These are phyloP conservation scores for Diaporthe helianthi DNA, from an alignment of 2,329 filamentous ascomycete species.

Conservation along the genomic window DNA sequence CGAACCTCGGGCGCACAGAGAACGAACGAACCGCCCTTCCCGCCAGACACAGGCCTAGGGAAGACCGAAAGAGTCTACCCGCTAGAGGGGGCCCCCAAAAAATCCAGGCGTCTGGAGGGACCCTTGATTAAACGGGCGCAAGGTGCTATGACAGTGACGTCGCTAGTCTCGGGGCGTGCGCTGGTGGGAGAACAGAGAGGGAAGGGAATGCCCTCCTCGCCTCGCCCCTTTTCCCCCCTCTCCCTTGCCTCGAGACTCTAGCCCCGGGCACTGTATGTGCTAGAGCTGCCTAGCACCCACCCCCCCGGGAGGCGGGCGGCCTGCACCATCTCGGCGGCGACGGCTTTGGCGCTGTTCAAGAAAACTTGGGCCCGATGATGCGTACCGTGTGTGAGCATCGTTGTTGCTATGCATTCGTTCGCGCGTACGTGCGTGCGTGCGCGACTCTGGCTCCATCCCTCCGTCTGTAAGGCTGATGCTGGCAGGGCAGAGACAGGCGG, in stretches of 20 bases:
- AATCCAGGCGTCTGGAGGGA: constrained; percentile 19
- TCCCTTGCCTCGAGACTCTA: constrained; percentile 22
- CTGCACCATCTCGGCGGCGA: neutral
- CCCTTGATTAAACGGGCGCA: constrained; percentile 17
- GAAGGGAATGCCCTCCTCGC: neutral
- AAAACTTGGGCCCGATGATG: neutral
- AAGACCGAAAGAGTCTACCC: neutral
- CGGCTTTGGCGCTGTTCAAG: constrained; percentile 8
- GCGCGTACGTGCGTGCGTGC: neutral
- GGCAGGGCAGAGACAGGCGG: neutral
- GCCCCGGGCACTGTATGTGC: constrained; percentile 25
- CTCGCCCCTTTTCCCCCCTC: neutral
- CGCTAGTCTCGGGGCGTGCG: constrained; percentile 5
- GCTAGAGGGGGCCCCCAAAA: neutral
- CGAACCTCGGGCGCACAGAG: neutral
- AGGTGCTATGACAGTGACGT: constrained; percentile 10
- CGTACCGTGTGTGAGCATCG: neutral
- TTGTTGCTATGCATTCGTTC: neutral
- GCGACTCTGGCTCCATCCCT: too few species aligned
- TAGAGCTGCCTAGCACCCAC: constrained; percentile 7
- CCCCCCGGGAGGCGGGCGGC: constrained; percentile 7
- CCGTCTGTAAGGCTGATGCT: neutral
- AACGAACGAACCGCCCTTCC: neutral
- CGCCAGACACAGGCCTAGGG: neutral
- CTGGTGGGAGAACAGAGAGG: too few species aligned